A percentile compares a stretch with the other conserved stretches of the same genome.
phyloP scores from a whole-genome alignment of 805 yeast genomes.

The Ogataea ramenticola region DNA sequence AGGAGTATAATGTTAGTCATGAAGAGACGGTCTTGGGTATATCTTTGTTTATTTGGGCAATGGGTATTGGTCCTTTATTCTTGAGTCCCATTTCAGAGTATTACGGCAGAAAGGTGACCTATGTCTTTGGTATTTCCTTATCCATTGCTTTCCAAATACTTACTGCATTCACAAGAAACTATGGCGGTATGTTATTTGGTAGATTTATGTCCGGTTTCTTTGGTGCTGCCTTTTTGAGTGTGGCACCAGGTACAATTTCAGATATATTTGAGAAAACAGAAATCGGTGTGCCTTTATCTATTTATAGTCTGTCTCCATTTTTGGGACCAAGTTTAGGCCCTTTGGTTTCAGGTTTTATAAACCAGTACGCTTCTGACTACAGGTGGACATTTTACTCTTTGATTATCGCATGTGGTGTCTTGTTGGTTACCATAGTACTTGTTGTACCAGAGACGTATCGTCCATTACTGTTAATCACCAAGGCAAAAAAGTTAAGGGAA shows the following conservation, averaged over 20 bases:
- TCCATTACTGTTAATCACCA: conserved; percentile 41
- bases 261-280: conserved; percentile 58
- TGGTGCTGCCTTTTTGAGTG: conserved; percentile 68
- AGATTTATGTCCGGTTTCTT: conserved; percentile 66
- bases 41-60: conserved; percentile 51
- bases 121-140: conserved; percentile 38
- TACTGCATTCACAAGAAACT: conserved; percentile 50
- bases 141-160: conserved; percentile 44
- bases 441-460: conserved; percentile 38
- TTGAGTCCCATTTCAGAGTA: conserved; percentile 57
- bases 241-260: conserved; percentile 72
- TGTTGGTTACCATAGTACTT: conserved; percentile 17
- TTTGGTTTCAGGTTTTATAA: conserved; percentile 49
- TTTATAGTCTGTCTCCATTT: conserved; percentile 57
- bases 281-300: conserved; percentile 63
- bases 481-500: conserved; percentile 44
- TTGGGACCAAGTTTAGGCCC: conserved; percentile 71
- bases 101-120: conserved; percentile 49
- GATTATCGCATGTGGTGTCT: conserved; percentile 42
- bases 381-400: conserved; percentile 67
- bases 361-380: conserved; percentile 50
- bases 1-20: conserved; percentile 40
- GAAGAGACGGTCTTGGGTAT: conserved; percentile 58
- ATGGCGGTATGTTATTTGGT: conserved; percentile 56
- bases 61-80: conserved; percentile 56